Conservation (phyloP, 2,329 filamentous ascomycete species). For the Ophiosphaerella korrae region DNA sequence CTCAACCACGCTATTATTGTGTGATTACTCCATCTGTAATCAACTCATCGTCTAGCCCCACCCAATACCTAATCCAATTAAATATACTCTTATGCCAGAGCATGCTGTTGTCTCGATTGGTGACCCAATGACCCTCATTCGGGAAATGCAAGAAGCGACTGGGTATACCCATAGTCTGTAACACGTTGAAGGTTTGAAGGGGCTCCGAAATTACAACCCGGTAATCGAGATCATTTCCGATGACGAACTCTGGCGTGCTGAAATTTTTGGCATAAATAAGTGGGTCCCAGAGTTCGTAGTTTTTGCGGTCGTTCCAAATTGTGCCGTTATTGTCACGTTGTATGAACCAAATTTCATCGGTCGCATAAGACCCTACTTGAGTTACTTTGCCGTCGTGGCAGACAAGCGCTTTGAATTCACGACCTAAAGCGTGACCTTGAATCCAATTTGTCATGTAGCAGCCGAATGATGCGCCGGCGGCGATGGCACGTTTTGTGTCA, state of each 20-base stretch:
- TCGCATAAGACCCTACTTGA: constrained; percentile 53
- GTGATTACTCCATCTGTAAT: constrained; percentile 38
- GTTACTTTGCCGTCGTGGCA: constrained; percentile 86
- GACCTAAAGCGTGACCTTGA: constrained; percentile 80
- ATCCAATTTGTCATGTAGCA: constrained; percentile 73
- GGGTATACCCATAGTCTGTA: constrained; percentile 76
- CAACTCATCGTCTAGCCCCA: constrained; percentile 37
- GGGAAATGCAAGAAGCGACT: constrained; percentile 81
- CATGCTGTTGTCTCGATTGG: constrained; percentile 87
- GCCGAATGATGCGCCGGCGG: constrained; percentile 65
- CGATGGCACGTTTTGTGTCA: constrained; percentile 73
- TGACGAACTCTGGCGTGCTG: constrained; percentile 84
- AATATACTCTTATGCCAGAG: constrained; percentile 73
- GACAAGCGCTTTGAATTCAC: constrained; percentile 85
- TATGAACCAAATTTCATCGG: constrained; percentile 60
- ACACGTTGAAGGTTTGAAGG: constrained; percentile 80
- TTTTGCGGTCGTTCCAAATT: constrained; percentile 47
- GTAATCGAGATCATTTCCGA: constrained; percentile 89
- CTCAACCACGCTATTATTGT: constrained; percentile 20
- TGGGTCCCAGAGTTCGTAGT: constrained; percentile 64
- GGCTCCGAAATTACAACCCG: constrained; percentile 86
- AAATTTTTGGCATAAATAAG: constrained; percentile 67
- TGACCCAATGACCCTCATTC: constrained; percentile 79
- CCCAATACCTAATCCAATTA: constrained; percentile 44
- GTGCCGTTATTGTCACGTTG: constrained; percentile 52